phyloP scores from a whole-genome alignment of 371 early-diverging fungal genomes.

The Enterocytospora artemiae region DNA sequence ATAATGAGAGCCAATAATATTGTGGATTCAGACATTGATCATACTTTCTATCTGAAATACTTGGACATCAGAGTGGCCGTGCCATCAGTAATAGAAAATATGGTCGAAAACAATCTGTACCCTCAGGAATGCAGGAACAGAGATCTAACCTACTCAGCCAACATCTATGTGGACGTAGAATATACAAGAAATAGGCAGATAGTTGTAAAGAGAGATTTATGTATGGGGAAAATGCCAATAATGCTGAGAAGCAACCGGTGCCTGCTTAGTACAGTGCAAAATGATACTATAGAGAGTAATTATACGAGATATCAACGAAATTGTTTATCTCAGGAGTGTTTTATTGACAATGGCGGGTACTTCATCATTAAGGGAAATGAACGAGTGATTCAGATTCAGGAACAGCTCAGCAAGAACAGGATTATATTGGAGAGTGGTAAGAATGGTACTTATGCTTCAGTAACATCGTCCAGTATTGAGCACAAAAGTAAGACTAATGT shows the following conservation, averaged over 20 bases:
- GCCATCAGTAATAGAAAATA: conserved; percentile 62
- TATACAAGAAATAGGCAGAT: conserved; percentile 79
- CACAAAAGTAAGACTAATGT: conserved; percentile 91
- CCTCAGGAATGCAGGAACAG: conserved; percentile 96
- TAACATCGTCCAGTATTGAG: conserved; percentile 80
- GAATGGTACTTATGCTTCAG: conserved; percentile 72
- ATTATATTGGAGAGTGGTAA: conserved; percentile 88
- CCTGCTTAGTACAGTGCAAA: conserved; percentile 50
- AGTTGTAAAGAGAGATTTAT: conserved; percentile 70
- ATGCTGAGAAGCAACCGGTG: conserved; percentile 88
- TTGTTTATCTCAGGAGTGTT: conserved; percentile 75
- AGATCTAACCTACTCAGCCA: conserved; percentile 89
- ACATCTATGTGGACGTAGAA: conserved; percentile 86
- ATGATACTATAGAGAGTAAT: conserved; percentile 59
- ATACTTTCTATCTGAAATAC: conserved; percentile 78
- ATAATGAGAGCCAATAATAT: conserved; percentile 83
- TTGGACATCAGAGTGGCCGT: conserved; percentile 50
- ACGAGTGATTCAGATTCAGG: conserved; percentile 96
- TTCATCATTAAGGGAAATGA: conserved; percentile 95
- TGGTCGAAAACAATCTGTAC: conserved; percentile 61
- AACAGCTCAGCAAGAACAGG: conserved; percentile 98
- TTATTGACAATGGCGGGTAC: conserved; percentile 95
- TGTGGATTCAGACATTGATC: conserved; percentile 93
- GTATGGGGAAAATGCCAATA: conserved; percentile 90
- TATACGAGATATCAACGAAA: conserved; percentile 68